Evolutionary conservation across 176 grass and related monocot genomes (phyloP), one percentile per base, ranked within the genome.

Genomic region (Pharus latifolius): DNA sequence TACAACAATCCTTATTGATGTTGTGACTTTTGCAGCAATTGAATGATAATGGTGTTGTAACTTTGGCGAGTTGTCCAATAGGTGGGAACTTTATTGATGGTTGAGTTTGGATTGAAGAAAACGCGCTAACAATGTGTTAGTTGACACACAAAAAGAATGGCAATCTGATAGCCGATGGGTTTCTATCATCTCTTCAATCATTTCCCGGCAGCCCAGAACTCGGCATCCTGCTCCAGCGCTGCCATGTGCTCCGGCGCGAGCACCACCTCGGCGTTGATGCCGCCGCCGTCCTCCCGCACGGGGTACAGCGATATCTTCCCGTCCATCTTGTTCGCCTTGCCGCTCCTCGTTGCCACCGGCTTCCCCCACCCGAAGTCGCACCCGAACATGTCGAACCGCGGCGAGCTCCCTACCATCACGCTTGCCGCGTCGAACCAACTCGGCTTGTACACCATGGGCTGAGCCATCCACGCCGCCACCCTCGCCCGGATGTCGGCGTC

Each of bases 301-400:
- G 80, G 80, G 62, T 85, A 96, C 5, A 84, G 35, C 20, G 74
- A 63, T 5, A 70, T 27, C 69, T 91, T 84, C 0, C 91, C 91
- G 28, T 96, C 91, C 2, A 63, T 56, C 74, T 96, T 96, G 75
- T 96, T 80, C 6, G 74, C 83, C 55, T 23, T 50, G 29, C 91
- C 87, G 52, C 91, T 91, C 27, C 87, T 72, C 17, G 48, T 63
- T 6, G 91, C 91, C 49, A 88, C 46, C 2, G 84, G 44, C 15
- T 60, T 70, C 7, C 87, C 91, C 91, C 69, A 96, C 11, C 84
- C 91, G 10, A 96, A 91, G 37, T 96, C 77, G 81, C 87, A 91
- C 1, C 73, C 84, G 67, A 80, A 96, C 63, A 88, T 63, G 22
- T 82, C 60, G 50, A 96, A 96, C 30, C 91, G 51, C 23, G 91